Conservation (phyloP, 768 basidiomycete species). For the Leccinellum luteum region DNA sequence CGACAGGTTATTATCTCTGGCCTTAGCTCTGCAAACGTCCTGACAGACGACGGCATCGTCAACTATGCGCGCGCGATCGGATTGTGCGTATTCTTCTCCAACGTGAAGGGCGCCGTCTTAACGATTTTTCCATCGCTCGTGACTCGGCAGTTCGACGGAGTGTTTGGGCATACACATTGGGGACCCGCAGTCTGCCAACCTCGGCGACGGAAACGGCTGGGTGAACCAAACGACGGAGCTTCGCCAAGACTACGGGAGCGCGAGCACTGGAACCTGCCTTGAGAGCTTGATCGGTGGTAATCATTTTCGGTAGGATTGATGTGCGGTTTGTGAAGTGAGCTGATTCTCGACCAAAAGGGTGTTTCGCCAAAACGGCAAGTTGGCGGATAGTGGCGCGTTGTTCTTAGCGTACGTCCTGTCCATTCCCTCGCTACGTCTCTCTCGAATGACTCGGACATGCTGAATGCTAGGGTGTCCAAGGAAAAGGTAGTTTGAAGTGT, state of each 20-base stretch:
- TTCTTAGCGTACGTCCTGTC: conserved; percentile 51
- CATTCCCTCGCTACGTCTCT: not conserved
- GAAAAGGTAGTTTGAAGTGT: conserved; percentile 35
- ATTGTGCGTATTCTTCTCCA: conserved; percentile 47
- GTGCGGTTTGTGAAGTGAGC: not conserved
- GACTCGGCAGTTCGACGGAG: conserved; percentile 35
- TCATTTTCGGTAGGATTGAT: conserved; percentile 40
- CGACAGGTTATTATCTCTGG: conserved; percentile 61
- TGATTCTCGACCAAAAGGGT: conserved; percentile 31
- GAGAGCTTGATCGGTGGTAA: conserved; percentile 45
- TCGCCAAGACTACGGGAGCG: conserved; percentile 39
- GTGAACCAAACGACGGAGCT: conserved; percentile 44
- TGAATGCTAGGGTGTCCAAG: conserved; percentile 39
- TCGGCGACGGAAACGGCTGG: conserved; percentile 47
- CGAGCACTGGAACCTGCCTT: conserved; percentile 39
- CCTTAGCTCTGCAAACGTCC: conserved; percentile 52
- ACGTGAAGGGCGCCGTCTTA: not conserved
- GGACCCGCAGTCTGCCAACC: conserved; percentile 37
- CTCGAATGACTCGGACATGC: not conserved
- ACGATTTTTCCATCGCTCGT: conserved; percentile 5
- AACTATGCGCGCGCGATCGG: conserved; percentile 61
- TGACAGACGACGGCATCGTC: conserved; percentile 52
- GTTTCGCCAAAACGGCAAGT: conserved; percentile 55
- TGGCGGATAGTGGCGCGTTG: conserved; percentile 45
- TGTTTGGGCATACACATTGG: conserved; percentile 37